Conservation (phyloP, 2,329 filamentous ascomycete species). For the Thielaviopsis punctulata region DNA sequence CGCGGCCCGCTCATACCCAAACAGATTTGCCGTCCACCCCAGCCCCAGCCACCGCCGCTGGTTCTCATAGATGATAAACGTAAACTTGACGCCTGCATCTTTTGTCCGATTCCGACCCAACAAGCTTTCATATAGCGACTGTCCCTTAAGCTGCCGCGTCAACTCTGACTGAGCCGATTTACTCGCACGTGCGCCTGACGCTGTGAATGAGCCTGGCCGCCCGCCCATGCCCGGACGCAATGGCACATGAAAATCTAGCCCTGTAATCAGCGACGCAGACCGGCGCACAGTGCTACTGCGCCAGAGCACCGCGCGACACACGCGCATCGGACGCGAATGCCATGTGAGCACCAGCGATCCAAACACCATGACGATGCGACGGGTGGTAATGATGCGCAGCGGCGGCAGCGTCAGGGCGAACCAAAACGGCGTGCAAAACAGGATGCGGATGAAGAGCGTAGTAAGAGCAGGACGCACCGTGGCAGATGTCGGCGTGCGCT, state of each 20-base stretch:
- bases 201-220: conserved; percentile 10
- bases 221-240: conserved; percentile 16
- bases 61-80: conserved; percentile 92
- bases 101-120: conserved; percentile 18
- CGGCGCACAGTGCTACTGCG: conserved; percentile 60
- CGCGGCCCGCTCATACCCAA: conserved; percentile 72
- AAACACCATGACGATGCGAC: conserved; percentile 65
- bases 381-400: conserved; percentile 69
- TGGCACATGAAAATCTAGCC: conserved; percentile 50
- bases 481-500: conserved; percentile 75
- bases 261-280: conserved; percentile 57
- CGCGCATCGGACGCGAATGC: conserved; percentile 75
- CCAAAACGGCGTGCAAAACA: conserved; percentile 82
- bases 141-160: conserved; percentile 25
- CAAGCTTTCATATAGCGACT: conserved; percentile 13
- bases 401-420: conserved; percentile 66
- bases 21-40: conserved; percentile 83
- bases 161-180: conserved; percentile 26
- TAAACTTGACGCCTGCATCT: conserved; percentile 78
- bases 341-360: conserved; percentile 80
- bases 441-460: conserved; percentile 71
- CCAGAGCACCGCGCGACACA: conserved; percentile 80
- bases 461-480: conserved; percentile 83
- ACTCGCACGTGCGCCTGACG: conserved; percentile 13
- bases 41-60: conserved; percentile 88